Conservation (phyloP, 176 grass and related monocot species). For the Ampelocalamus luodianensis region DNA sequence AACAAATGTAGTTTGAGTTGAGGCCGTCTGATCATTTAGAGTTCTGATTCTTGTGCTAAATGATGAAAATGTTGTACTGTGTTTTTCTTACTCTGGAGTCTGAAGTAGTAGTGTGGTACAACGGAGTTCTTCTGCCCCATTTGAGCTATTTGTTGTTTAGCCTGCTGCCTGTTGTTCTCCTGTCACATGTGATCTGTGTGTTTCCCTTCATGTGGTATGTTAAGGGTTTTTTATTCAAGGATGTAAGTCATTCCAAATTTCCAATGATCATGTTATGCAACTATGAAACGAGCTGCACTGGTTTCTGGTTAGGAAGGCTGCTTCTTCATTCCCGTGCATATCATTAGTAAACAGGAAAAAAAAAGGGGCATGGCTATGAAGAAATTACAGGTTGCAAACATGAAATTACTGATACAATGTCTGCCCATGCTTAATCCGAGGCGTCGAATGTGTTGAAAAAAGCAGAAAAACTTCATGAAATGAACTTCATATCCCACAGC, state of each 20-base stretch:
- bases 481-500: background rate
- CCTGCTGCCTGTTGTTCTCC: background rate
- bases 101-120: background rate
- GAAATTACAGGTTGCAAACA: background rate
- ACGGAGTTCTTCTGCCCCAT: background rate
- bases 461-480: background rate
- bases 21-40: background rate
- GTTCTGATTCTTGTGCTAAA: background rate
- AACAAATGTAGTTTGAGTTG: background rate
- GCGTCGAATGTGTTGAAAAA: background rate
- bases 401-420: background rate
- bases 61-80: background rate
- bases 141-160: background rate
- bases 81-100: background rate
- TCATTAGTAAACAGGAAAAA: background rate
- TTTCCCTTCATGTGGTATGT: background rate
- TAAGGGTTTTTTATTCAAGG: background rate
- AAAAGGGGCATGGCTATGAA: background rate
- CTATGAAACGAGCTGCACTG: background rate
- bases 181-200: background rate
- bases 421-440: background rate
- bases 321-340: background rate
- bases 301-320: background rate
- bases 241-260: background rate
- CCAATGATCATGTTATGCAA: background rate